Evolutionary conservation across 805 yeast species (phyloP).

Genomic region (Candida sithepensis): DNA sequence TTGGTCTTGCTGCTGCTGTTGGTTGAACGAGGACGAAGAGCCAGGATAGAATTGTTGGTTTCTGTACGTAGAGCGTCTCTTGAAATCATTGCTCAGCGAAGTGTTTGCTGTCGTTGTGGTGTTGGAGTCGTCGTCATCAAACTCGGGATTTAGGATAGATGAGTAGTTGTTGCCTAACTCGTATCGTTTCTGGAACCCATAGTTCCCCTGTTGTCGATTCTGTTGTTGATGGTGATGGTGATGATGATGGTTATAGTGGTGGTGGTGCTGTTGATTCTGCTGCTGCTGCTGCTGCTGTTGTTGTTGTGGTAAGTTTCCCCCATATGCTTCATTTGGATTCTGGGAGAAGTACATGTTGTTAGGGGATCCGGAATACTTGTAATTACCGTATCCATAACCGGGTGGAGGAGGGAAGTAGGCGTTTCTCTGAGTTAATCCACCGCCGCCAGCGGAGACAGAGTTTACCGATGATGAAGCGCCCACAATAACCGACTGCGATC

Average conservation of each 20-base stretch:
- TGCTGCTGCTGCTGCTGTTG: background rate
- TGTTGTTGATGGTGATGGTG: constrained; percentile 4
- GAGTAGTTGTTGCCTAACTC: constrained; percentile 26
- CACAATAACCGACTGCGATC: background rate
- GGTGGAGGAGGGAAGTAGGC: background rate
- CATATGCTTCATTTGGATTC: background rate
- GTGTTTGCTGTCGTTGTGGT: background rate
- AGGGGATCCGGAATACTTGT: background rate
- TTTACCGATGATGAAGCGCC: background rate
- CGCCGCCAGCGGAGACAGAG: too few species aligned
- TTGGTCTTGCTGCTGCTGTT: constrained; percentile 1
- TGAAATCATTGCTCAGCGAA: background rate
- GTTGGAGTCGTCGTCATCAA: constrained; percentile 10
- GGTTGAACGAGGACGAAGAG: background rate
- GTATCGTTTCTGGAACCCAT: constrained; percentile 5
- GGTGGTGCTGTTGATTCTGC: background rate
- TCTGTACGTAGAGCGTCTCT: background rate
- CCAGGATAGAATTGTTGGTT: background rate
- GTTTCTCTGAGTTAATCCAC: background rate
- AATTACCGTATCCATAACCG: background rate
- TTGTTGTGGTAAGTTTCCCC: background rate
- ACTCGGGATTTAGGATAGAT: constrained; percentile 23
- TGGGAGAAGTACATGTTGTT: background rate
- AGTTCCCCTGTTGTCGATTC: background rate
- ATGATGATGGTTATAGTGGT: constrained; percentile 2